Percentiles rank a stretch among this genome's conserved stretches.
These are phyloP conservation scores for Amauroascus niger DNA, from an alignment of 2,329 filamentous ascomycete species.

Conservation along the genomic window DNA sequence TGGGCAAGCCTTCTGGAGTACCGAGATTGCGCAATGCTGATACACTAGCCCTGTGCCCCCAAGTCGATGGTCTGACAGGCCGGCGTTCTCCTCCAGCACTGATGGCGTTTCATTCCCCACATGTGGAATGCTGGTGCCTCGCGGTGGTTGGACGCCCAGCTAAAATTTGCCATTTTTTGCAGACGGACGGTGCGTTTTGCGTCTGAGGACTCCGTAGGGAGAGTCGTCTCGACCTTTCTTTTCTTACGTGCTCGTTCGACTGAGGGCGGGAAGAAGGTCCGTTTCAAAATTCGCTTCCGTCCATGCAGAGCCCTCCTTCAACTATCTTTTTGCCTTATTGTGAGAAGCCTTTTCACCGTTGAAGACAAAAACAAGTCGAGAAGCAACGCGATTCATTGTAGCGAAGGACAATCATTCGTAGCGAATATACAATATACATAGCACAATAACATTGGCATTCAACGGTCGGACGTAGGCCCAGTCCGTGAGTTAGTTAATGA, in stretches of 20 bases:
- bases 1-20: not conserved
- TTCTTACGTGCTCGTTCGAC: not conserved
- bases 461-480: no score
- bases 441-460: not conserved
- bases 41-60: slow-evolving; percentile 4
- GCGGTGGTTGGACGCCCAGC: not conserved
- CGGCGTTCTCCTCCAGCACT: not conserved
- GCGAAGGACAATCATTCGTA: no score
- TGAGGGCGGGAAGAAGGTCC: not conserved
- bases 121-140: not conserved
- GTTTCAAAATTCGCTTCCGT: not conserved
- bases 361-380: not conserved
- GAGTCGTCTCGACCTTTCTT: not conserved
- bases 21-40: slow-evolving; percentile 1
- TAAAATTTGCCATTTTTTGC: not conserved
- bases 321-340: no score
- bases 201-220: not conserved
- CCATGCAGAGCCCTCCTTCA: not conserved
- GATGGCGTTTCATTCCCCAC: slow-evolving; percentile 2
- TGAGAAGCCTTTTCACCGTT: not conserved
- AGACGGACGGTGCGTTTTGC: not conserved
- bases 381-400: not conserved
- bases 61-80: slow-evolving; percentile 1
- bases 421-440: not conserved
- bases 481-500: no score